phyloP scores from a whole-genome alignment of 169 alveolate genomes.

The Toxoplasma gondii region DNA sequence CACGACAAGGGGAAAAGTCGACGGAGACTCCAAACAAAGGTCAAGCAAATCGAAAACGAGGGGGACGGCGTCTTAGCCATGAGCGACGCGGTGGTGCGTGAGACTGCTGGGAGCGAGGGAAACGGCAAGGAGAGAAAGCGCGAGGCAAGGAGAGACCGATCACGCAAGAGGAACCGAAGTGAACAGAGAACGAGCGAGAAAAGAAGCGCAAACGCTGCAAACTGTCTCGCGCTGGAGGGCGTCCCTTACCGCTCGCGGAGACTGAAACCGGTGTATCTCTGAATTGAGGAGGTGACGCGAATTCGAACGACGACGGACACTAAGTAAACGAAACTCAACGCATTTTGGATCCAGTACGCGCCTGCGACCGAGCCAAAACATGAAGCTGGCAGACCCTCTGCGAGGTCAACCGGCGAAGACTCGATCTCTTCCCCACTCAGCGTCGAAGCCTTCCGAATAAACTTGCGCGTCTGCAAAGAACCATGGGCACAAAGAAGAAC shows the following conservation, averaged over 20 bases:
- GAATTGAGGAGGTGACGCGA: background rate
- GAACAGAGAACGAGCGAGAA: too few species aligned
- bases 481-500: too few species aligned
- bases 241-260: background rate
- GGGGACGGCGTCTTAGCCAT: too few species aligned
- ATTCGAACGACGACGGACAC: conserved; percentile 18
- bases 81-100: too few species aligned
- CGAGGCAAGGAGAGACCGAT: too few species aligned
- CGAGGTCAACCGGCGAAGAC: conserved; percentile 32
- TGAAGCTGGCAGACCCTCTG: conserved; percentile 49
- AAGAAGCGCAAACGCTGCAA: too few species aligned
- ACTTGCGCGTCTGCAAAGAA: conserved; percentile 40
- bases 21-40: too few species aligned
- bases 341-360: conserved; percentile 42
- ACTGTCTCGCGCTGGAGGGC: background rate
- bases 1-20: too few species aligned
- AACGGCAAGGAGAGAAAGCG: too few species aligned
- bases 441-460: conserved; percentile 33
- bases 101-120: background rate
- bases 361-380: conserved; percentile 44
- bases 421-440: conserved; percentile 37
- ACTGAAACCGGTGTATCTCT: conserved; percentile 32
- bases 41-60: too few species aligned
- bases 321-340: conserved; percentile 22
- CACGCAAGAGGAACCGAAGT: too few species aligned